These are phyloP conservation scores for Backusella westeae DNA, from an alignment of 192 early-diverging fungal species.

Conservation along the genomic window DNA sequence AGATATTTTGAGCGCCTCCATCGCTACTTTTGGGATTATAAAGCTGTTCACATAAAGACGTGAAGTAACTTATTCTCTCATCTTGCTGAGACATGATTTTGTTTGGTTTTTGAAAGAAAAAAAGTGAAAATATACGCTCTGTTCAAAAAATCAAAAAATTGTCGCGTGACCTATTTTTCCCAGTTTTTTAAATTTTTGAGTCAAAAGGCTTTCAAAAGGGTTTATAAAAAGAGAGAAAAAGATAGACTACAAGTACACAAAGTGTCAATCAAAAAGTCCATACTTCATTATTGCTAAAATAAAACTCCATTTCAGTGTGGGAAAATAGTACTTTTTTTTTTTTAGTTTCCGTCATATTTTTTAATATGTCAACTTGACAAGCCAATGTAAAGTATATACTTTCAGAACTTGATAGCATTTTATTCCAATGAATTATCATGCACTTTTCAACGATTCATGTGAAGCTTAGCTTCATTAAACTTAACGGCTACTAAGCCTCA, in stretches of 20 bases:
- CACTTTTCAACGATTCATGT: background rate
- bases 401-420: no score
- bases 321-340: background rate
- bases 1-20: constrained; percentile 63
- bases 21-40: constrained; percentile 56
- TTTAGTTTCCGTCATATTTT: background rate
- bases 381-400: no score
- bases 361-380: background rate
- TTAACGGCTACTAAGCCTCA: background rate
- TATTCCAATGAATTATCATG: background rate
- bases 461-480: background rate
- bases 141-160: background rate
- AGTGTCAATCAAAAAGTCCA: background rate
- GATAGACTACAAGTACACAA: background rate
- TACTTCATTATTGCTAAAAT: background rate
- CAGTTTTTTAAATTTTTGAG: background rate
- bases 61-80: constrained; percentile 27
- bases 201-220: background rate
- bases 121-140: background rate
- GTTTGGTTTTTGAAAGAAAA: background rate
- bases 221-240: background rate
- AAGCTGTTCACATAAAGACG: constrained; percentile 52
- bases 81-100: constrained; percentile 17
- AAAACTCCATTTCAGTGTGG: background rate
- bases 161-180: background rate